phyloP scores from a whole-genome alignment of 75 land plant species.

The Sequoia sempervirens region DNA sequence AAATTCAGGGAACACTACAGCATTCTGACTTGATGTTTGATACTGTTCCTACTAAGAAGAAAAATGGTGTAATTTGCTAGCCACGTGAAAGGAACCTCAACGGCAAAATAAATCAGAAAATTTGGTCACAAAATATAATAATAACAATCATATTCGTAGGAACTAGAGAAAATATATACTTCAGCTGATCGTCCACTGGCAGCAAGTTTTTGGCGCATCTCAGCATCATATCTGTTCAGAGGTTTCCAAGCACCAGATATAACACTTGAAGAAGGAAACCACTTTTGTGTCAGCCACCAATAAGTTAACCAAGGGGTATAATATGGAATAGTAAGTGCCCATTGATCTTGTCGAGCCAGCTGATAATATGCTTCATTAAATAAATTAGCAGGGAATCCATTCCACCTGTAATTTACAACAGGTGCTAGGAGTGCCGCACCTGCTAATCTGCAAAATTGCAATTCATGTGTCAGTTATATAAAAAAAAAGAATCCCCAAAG shows the following conservation, averaged over 20 bases:
- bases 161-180: not conserved
- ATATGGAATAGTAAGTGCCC: constrained; percentile 29
- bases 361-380: constrained; percentile 18
- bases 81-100: not conserved
- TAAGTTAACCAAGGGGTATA: constrained; percentile 39
- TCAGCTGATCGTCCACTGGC: not conserved
- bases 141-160: not conserved
- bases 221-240: not conserved
- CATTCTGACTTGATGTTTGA: not conserved
- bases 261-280: constrained; percentile 31
- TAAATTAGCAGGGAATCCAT: constrained; percentile 27
- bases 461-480: not conserved
- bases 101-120: not conserved
- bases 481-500: not conserved
- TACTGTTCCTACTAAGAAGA: not conserved
- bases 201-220: not conserved
- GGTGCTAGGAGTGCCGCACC: constrained; percentile 53
- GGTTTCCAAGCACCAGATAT: not conserved
- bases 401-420: constrained; percentile 54
- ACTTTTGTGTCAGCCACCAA: constrained; percentile 48
- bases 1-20: not conserved
- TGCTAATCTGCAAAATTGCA: constrained; percentile 37
- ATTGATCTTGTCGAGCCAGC: constrained; percentile 21
- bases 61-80: not conserved
- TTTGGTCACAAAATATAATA: not conserved